phyloP scores from a whole-genome alignment of 805 yeast species.

The Suhomyces sp. region DNA sequence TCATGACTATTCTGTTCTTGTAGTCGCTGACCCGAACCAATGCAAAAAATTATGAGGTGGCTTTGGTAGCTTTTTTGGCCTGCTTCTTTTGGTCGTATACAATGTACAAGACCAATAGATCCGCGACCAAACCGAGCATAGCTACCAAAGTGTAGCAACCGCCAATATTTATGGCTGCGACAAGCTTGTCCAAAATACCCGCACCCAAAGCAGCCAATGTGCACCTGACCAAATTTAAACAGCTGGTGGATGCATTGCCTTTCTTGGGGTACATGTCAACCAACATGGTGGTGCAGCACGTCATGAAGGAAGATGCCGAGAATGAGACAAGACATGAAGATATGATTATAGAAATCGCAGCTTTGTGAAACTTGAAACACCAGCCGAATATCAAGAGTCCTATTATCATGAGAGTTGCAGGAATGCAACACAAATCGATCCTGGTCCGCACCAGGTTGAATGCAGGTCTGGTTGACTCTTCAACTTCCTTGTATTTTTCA shows the following conservation, averaged over 20 bases:
- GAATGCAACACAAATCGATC: constrained; percentile 39
- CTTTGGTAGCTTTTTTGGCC: background rate
- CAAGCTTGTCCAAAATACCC: constrained; percentile 65
- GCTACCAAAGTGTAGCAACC: constrained; percentile 77
- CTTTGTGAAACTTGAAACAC: constrained; percentile 52
- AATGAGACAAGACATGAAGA: constrained; percentile 55
- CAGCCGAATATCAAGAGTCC: constrained; percentile 65
- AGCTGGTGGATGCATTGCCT: constrained; percentile 70
- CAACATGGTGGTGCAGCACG: constrained; percentile 59
- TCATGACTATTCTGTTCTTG: background rate
- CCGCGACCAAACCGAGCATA: constrained; percentile 32
- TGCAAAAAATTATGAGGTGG: background rate
- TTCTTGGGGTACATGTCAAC: constrained; percentile 70
- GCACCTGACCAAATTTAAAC: constrained; percentile 71
- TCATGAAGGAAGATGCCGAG: constrained; percentile 53
- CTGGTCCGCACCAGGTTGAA: constrained; percentile 58
- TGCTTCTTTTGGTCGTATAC: background rate
- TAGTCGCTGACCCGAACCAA: background rate
- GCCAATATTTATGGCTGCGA: constrained; percentile 54
- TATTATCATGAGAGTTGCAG: constrained; percentile 39
- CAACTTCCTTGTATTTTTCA: constrained; percentile 18
- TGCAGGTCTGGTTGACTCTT: constrained; percentile 12
- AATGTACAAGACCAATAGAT: background rate
- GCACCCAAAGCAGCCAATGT: constrained; percentile 63
- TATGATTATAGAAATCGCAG: constrained; percentile 55